Conservation (phyloP, 2,329 filamentous ascomycete genomes). For the Lecanosticta acicola region DNA sequence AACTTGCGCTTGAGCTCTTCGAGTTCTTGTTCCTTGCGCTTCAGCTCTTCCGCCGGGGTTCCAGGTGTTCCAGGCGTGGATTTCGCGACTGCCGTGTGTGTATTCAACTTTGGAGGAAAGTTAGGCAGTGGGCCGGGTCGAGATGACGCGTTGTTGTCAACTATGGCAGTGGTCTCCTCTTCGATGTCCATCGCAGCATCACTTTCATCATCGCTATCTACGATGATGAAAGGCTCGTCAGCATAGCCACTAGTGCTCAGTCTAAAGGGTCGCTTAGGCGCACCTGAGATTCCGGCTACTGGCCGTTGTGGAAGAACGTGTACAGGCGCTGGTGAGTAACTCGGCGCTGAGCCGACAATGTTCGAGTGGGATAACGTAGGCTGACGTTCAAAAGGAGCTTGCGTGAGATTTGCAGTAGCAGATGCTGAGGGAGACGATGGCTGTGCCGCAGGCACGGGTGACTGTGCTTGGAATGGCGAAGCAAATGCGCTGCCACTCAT, state of each 20-base stretch:
- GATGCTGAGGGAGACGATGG: background rate
- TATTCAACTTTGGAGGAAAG: background rate
- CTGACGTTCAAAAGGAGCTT: too few relatives aligned
- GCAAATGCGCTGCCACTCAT: slow-evolving; percentile 15
- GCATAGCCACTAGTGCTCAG: slow-evolving; percentile 45
- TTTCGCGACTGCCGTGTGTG: background rate
- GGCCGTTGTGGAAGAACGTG: background rate
- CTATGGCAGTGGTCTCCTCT: background rate
- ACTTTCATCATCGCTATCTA: slow-evolving; percentile 61
- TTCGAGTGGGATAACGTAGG: too few relatives aligned
- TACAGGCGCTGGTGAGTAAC: background rate
- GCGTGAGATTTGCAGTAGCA: too few relatives aligned
- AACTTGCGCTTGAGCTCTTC: slow-evolving; percentile 23
- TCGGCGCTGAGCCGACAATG: background rate
- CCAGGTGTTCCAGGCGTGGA: slow-evolving; percentile 19
- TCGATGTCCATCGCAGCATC: slow-evolving; percentile 33
- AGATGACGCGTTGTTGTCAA: too few relatives aligned
- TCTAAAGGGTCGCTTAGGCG: slow-evolving; percentile 56
- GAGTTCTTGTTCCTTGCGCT: slow-evolving; percentile 23
- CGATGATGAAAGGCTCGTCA: slow-evolving; percentile 67
- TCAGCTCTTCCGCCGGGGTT: slow-evolving; percentile 5
- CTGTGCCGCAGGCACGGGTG: background rate
- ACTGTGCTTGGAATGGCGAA: background rate
- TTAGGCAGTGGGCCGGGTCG: too few relatives aligned
- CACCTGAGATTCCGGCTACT: background rate